phyloP scores from a whole-genome alignment of 192 early-diverging fungal species.

The Coemansia sp. region DNA sequence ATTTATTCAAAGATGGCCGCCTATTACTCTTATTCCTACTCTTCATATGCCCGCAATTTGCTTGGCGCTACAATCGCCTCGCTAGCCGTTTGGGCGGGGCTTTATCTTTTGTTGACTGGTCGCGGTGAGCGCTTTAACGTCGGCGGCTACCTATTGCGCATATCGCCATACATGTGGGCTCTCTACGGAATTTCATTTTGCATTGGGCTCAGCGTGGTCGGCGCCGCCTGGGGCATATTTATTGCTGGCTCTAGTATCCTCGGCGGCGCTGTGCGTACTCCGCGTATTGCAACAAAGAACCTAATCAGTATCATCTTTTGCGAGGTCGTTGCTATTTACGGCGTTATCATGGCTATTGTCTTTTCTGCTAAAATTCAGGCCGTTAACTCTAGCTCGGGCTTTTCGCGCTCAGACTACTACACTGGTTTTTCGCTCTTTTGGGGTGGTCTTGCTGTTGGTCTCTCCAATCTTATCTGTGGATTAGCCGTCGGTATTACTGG shows the following conservation, averaged over 20 bases:
- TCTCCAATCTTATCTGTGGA: slow-evolving; percentile 93
- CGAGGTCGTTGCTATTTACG: slow-evolving; percentile 99
- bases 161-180: slow-evolving; percentile 90
- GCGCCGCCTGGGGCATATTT: slow-evolving; percentile 98
- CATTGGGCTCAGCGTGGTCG: slow-evolving; percentile 87
- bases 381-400: slow-evolving; percentile 52
- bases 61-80: slow-evolving; percentile 7
- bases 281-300: slow-evolving; percentile 95
- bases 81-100: slow-evolving; percentile 49
- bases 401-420: slow-evolving; percentile 68
- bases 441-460: slow-evolving; percentile 93
- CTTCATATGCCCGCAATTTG: slow-evolving; percentile 26
- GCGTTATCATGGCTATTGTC: slow-evolving; percentile 97
- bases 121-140: slow-evolving; percentile 89
- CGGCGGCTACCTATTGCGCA: slow-evolving; percentile 74
- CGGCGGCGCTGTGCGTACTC: slow-evolving; percentile 86
- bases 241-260: slow-evolving; percentile 88
- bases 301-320: slow-evolving; percentile 99
- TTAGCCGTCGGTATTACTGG: slow-evolving; percentile 93
- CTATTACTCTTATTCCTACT: slow-evolving; percentile 2
- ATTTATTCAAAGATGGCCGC: too few species aligned
- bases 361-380: slow-evolving; percentile 84
- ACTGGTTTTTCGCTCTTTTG: slow-evolving; percentile 96
- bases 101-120: slow-evolving; percentile 87
- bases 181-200: slow-evolving; percentile 81